phyloP scores from a whole-genome alignment of 176 grass and related monocot genomes.

The Pontederia crassipes region DNA sequence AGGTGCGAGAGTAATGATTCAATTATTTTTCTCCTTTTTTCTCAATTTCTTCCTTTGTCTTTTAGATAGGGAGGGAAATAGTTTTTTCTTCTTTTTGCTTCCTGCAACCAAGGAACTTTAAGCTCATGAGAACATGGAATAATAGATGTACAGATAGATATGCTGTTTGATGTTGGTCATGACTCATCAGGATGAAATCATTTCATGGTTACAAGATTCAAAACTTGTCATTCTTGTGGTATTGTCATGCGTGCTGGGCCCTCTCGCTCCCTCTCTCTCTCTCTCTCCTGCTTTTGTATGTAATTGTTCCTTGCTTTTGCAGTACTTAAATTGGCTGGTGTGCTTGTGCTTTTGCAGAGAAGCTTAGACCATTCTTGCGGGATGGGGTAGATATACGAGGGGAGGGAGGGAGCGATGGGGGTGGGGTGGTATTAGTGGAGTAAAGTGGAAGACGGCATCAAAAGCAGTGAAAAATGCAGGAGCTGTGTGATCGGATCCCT shows the following conservation, averaged over 20 bases:
- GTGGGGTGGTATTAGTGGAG: neutral
- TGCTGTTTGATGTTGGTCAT: neutral
- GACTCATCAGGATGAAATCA: neutral
- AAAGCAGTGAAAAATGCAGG: slow-evolving; percentile 17
- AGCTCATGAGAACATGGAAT: slow-evolving; percentile 42
- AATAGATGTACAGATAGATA: slow-evolving; percentile 65
- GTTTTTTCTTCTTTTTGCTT: slow-evolving; percentile 22
- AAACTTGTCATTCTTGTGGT: neutral
- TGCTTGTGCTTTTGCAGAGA: slow-evolving; percentile 6
- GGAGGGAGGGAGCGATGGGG: too few relatives aligned
- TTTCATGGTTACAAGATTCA: neutral
- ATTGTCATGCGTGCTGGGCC: slow-evolving; percentile 8
- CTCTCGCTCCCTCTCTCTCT: slow-evolving; percentile 18
- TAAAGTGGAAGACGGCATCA: slow-evolving; percentile 2
- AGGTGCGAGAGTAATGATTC: slow-evolving; percentile 21
- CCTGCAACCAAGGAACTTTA: slow-evolving; percentile 42
- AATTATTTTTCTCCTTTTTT: slow-evolving; percentile 36
- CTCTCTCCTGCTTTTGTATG: slow-evolving; percentile 15
- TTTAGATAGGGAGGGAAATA: neutral
- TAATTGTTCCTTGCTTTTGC: slow-evolving; percentile 36
- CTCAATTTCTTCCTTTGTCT: neutral
- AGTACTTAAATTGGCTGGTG: slow-evolving; percentile 48
- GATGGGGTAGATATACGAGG: neutral
- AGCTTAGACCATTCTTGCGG: neutral
- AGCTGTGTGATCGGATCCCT: neutral